Evolutionary conservation across 2,329 filamentous ascomycete genomes (phyloP), one percentile per base, ranked within the genome.

Genomic region (Diatrype stigma): DNA sequence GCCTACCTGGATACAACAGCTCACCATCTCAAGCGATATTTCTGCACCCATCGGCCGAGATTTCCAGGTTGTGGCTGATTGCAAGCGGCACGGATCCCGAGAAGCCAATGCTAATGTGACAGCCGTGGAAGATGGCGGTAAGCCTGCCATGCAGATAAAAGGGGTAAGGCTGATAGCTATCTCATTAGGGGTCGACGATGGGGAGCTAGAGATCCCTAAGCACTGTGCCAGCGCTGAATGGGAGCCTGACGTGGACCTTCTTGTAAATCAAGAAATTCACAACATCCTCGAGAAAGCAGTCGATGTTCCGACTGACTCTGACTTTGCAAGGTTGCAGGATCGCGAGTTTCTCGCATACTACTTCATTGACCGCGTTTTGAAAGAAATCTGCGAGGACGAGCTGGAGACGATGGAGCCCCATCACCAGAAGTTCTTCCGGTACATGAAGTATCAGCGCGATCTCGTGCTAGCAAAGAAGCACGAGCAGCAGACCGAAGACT

Each of bases 371-470:
- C 38, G 30, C 16, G 46, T 42, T 4, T 28, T 54, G 16, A 34
- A 49, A 22, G 38, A 47, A 32, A 46, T 54, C n/a, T 23, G 22
- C 8, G 52, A 54, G 38, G 48, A 51, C 22, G 45, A 54, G 34
- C 14, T 40, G 12, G 14, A 37, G 22, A 42, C 42, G 14, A 45
- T 51, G 14, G 37, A 47, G 8, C 52, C 52, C 6, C 52, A 54
- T 38, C 52, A 54, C 14, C 52, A 52, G 46, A 54, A 54, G 17
- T 54, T 51, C 49, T 54, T 51, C 49, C 52, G 52, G 4, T 54
- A 54, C 21, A 54, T 54, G 52, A 40, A 54, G 22, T 45, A 51
- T 32, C 52, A 54, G 16, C 52, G 49, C 17, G 52, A 54, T 7
- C 45, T 47, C 21, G 46, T 49, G 22, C 32, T 48, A 17, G 52